Evolutionary conservation across 1,139 yeast species (phyloP).

Genomic region (Protomyces inouyei): DNA sequence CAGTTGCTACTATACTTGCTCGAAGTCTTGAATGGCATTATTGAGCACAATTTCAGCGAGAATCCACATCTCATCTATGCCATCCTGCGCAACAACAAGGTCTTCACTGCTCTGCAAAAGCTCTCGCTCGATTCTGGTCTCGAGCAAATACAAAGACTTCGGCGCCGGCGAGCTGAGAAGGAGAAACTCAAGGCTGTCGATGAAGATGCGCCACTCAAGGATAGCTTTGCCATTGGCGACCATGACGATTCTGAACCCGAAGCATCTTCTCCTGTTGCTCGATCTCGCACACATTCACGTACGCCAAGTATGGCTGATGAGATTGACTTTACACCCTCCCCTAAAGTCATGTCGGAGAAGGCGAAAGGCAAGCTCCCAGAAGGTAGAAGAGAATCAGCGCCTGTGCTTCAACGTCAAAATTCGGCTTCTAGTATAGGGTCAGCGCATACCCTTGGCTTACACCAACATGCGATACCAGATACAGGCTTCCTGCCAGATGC

Average conservation of each 20-base stretch:
- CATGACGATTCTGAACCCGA: constrained; percentile 38
- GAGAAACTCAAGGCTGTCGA: background rate
- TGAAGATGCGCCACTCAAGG: background rate
- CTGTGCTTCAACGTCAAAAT: constrained; percentile 27
- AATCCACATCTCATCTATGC: constrained; percentile 39
- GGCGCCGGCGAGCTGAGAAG: constrained; percentile 2
- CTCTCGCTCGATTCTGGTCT: constrained; percentile 33
- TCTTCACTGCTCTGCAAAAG: constrained; percentile 33
- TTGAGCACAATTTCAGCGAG: constrained; percentile 36
- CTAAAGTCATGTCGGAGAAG: constrained; percentile 59
- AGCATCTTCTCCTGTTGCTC: background rate
- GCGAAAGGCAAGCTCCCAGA: constrained; percentile 57
- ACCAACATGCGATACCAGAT: constrained; percentile 1
- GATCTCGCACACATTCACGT: background rate
- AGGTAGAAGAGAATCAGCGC: constrained; percentile 36
- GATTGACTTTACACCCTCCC: constrained; percentile 36
- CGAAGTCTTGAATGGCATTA: constrained; percentile 35
- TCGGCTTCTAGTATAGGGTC: constrained; percentile 4
- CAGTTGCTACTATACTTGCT: constrained; percentile 48
- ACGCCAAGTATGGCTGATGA: constrained; percentile 5
- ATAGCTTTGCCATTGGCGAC: constrained; percentile 31
- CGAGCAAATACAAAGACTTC: constrained; percentile 28
- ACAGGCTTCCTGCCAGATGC: constrained; percentile 28
- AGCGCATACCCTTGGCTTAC: background rate
- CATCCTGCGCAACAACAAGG: constrained; percentile 36